Base-by-base conservation (phyloP, 176 grass and related monocot genomes). In the Thalia dealbata region DNA sequence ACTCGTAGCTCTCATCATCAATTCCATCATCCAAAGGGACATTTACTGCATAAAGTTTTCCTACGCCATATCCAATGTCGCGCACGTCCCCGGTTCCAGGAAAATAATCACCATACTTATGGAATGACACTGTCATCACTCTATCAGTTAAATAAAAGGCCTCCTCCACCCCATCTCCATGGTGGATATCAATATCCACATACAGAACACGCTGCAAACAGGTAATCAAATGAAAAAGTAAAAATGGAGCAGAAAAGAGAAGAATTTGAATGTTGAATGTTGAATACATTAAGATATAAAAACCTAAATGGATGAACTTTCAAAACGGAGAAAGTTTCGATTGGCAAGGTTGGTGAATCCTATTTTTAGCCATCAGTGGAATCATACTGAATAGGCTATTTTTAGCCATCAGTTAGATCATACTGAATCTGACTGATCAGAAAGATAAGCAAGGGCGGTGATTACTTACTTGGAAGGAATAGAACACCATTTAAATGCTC, bases 171-270 rank as follows among this genome's bases (percentile, higher is more conserved):
- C 64, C 64, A 67, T 67, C 64, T 19, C 64, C 64, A 18, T 67
- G 64, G 35, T 67, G 64, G 16, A 67, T 67, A 67, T 67, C 64
- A 67, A 67, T 67, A 30, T 67, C 64, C 12, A 67, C 64, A 42
- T 67, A 67, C 15, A 67, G 26, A 9, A 67, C 29, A 67, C 64
- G 64, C 64, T 67, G 64, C 16, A 38, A 32, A 43, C n/a, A 22
- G 18, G 23, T n/a, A 67, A 67, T 41, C n/a, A 14, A 10, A 41
- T 41, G 64, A 41, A 41, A 6, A 67, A 2, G 24, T 19, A 16
- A 19, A 8, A 35, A 35, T 16, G 11, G 58, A 14, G 24, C 7
- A 24, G 21, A 61, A 60, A n/a, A 23, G 8, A 2, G 58, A 61
- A 22, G n/a, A 9, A 61, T 8, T 7, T 61, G 25, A 61, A 61